These are phyloP conservation scores for Lepidium sativum DNA, from an alignment of 345 rosid genomes.

Conservation along the genomic window DNA sequence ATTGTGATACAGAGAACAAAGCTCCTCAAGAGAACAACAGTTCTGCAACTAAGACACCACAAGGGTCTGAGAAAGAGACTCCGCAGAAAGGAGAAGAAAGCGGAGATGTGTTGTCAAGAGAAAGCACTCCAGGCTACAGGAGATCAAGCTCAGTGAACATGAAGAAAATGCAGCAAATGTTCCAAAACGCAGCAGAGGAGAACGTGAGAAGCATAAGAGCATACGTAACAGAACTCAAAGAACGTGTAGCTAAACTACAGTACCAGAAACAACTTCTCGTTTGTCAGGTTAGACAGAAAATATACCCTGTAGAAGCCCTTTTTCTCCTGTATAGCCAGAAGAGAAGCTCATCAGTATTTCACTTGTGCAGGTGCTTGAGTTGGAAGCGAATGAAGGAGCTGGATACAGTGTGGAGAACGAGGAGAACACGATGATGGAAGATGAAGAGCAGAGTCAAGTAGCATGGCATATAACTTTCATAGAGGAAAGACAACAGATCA, in stretches of 20 bases:
- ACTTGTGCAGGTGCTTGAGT: constrained; percentile 70
- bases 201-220: constrained; percentile 92
- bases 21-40: constrained; percentile 57
- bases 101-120: constrained; percentile 76
- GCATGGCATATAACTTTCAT: constrained; percentile 75
- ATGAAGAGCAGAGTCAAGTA: constrained; percentile 54
- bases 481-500: constrained; percentile 89
- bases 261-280: constrained; percentile 99
- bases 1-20: constrained; percentile 67
- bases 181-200: constrained; percentile 99
- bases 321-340: background rate
- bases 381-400: constrained; percentile 94
- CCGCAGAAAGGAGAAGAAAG: constrained; percentile 74
- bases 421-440: constrained; percentile 38
- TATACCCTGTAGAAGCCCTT: background rate
- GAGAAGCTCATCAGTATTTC: background rate
- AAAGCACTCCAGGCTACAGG: constrained; percentile 61
- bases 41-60: constrained; percentile 27
- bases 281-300: constrained; percentile 59
- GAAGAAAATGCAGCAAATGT: constrained; percentile 99
- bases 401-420: constrained; percentile 61
- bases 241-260: constrained; percentile 93
- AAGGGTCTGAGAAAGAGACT: constrained; percentile 57
- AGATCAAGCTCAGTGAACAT: constrained; percentile 90
- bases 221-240: constrained; percentile 89